Evolutionary conservation across 148 eudicot species (phyloP), one percentile per base, ranked within the genome.

Genomic region (Polygonum aviculare): DNA sequence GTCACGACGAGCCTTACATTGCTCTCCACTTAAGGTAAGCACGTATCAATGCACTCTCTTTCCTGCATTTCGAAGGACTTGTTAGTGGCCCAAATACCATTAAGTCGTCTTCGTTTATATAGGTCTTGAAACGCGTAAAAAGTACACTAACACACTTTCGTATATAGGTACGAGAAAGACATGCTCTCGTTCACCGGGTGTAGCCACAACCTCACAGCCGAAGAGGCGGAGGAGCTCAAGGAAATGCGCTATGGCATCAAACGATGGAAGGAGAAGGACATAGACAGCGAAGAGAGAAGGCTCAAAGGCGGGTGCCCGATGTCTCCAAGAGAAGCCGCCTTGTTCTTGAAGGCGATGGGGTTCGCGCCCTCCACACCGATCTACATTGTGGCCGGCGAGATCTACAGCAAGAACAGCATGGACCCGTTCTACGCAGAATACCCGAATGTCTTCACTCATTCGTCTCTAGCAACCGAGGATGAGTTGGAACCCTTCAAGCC

Each of bases 141-240:
- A 44, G 47, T 44, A 8, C 3, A 39, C 41, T 44, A 44, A 44
- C 9, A 0, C 9, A 44, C 57, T 74, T 4, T 54, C 41, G 36
- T 65, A 3, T 72, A 59, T 74, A 89, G 97, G 74, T 92, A 92
- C 15, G 97, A 92, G 76, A 92, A 92, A 54, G 97, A 92, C 77
- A 92, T 92, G 88, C 88, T 92, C 1, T 89, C 97, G 5, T 90
- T 92, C 84, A 92, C 92, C 0, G 97, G 91, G 19, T 92, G 97
- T 78, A 90, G 82, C 69, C 94, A 90, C 78, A 88, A 90, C 57
- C 79, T 90, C 1, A 84, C 87, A 0, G 54, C 75, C 4, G 69
- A 47, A 5, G 94, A 92, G 78, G 79, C 79, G 0, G 79, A 80
- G 74, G 89, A 87, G 69, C 94, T 92, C 22, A 86, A 85, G 0